Conservation (phyloP, 179 eudicot species). For the Carnegiea gigantea region DNA sequence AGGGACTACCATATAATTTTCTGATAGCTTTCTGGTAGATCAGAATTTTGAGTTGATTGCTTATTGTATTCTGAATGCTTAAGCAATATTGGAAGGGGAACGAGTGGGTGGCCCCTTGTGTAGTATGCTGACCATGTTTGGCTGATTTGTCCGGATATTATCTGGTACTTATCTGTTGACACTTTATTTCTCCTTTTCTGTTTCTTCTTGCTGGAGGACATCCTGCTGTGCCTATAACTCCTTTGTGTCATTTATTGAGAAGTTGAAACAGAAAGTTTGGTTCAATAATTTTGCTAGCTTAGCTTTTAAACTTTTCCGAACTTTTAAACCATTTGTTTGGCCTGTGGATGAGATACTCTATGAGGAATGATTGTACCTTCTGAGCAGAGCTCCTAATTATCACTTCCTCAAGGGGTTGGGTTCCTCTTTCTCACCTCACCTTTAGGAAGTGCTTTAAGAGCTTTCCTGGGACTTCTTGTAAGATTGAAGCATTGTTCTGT, state of each 20-base stretch:
- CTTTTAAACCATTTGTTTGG: neutral
- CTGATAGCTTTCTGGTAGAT: too few relatives aligned
- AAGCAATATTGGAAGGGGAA: neutral
- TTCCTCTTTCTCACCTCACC: neutral
- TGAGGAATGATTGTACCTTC: neutral
- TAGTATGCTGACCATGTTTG: neutral
- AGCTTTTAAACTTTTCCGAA: slow-evolving; percentile 1
- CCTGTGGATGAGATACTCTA: neutral
- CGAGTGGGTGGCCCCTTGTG: neutral
- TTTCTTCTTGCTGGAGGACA: neutral
- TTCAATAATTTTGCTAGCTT: neutral
- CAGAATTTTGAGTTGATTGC: neutral
- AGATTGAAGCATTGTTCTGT: neutral
- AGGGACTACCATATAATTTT: too few relatives aligned
- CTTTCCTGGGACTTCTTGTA: neutral
- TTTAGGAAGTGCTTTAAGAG: neutral
- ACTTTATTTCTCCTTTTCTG: neutral
- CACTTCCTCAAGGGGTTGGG: neutral
- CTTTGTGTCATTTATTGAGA: neutral
- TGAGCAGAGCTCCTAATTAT: neutral
- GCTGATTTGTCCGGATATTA: neutral
- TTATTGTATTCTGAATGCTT: neutral
- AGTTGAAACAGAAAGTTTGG: neutral
- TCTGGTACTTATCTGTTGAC: neutral
- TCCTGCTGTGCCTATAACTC: neutral